These are phyloP conservation scores for Candida sp. DNA, from an alignment of 1,139 yeast species.

Conservation along the genomic window DNA sequence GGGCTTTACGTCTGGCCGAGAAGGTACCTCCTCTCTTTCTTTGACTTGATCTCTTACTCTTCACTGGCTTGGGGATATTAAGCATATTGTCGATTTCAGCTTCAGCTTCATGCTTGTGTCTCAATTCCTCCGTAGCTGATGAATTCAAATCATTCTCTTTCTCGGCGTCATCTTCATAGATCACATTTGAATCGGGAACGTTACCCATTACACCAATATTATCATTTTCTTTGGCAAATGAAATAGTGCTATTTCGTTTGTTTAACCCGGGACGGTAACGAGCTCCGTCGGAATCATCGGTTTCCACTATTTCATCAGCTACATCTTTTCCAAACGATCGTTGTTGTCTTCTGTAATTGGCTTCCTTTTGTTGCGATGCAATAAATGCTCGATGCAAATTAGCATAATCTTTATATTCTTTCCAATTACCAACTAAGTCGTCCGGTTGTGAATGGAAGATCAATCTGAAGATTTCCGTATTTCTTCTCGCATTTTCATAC, in stretches of 20 bases:
- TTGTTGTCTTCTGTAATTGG: conserved; percentile 21
- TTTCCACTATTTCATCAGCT: conserved; percentile 6
- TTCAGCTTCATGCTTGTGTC: neutral
- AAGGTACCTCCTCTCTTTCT: conserved; percentile 26
- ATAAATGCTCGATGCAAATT: conserved; percentile 55
- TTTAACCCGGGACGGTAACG: conserved; percentile 1
- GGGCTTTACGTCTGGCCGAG: conserved; percentile 37
- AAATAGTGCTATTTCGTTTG: conserved; percentile 1
- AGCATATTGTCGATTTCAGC: neutral
- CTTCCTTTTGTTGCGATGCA: conserved; percentile 44
- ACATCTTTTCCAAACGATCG: conserved; percentile 5
- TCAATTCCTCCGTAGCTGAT: neutral
- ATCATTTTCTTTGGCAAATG: neutral
- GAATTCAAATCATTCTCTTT: neutral
- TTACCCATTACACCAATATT: conserved; percentile 1
- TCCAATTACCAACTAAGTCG: conserved; percentile 84
- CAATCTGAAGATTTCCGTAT: conserved; percentile 75
- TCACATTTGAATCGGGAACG: neutral
- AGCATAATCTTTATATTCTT: conserved; percentile 73
- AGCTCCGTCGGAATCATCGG: conserved; percentile 4
- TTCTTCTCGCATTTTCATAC: conserved; percentile 80
- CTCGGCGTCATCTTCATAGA: neutral
- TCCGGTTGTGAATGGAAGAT: conserved; percentile 97
- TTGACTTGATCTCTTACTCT: conserved; percentile 20
- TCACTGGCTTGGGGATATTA: conserved; percentile 5